Base-by-base conservation (phyloP, 352 stramenopile genomes). In the Pythium myriotylum region DNA sequence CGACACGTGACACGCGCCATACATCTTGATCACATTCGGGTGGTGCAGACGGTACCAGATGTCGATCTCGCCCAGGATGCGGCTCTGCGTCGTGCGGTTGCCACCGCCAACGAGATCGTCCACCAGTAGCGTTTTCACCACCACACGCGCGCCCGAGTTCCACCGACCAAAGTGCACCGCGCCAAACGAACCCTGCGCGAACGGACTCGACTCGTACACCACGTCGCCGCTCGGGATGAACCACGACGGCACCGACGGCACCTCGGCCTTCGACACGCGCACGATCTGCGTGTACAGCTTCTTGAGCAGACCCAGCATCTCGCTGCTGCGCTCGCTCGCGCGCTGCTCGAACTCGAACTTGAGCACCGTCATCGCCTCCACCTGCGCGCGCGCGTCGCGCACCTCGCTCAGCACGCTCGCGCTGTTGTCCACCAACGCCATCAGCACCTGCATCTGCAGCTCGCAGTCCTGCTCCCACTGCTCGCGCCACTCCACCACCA, bases 81-180 rank as follows among this genome's bases (percentile, higher is more conserved):
- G 66, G 52, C 19, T 51, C 46, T 22, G 35, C 23, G 20, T 52
- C 17, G 49, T 17, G n/a, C 16, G 2, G 46, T 47, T 53, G 23
- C 37, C 7, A 10, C 32, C 32, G 14, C 9, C 40, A n/a, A 16
- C 43, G 8, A 50, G 19, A 23, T 13, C 64, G 4, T 67, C 39
- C 4, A 62, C 23, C 5, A 76, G 65, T 55, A 69, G 50, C 22
- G 29, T 51, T 42, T 76, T 78, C 17, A 83, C 69, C 2, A 83
- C 69, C 4, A 83, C 67, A 3, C 32, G 37, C 1, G 57, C 51
- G 1, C 67, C 58, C 3, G 54, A 54, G 16, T 55, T 50, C 67
- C 56, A 72, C 5, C 27, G 54, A 13, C 60, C 66, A 27, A 32
- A 33, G 22, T 47, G 35, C 9, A 62, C 29, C 8, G 41, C 42